phyloP scores from a whole-genome alignment of 306 rosid species.

The Dalbergia oliveri region DNA sequence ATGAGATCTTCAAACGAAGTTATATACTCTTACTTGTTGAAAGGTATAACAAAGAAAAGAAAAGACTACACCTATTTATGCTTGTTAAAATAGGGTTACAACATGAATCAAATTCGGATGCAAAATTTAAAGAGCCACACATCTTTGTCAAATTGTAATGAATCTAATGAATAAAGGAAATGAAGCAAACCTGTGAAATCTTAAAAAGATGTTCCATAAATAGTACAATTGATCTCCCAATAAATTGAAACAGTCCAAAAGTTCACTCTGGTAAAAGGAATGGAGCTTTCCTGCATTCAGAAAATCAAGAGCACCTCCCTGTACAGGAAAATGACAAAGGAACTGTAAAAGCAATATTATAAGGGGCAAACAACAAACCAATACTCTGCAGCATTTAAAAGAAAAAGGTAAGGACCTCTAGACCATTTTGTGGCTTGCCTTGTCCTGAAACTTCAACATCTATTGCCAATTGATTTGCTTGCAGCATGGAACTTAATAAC shows the following conservation, averaged over 20 bases:
- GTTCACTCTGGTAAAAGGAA: slow-evolving; percentile 58
- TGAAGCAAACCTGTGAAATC: slow-evolving; percentile 76
- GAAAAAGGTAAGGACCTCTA: slow-evolving; percentile 73
- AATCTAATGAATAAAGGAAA: slow-evolving; percentile 44
- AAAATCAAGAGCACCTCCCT: slow-evolving; percentile 58
- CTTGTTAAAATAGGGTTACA: neutral
- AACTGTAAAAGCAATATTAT: neutral
- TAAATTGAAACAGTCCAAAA: slow-evolving; percentile 55
- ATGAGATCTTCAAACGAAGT: slow-evolving; percentile 20
- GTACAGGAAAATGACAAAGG: slow-evolving; percentile 39
- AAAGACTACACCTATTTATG: slow-evolving; percentile 16
- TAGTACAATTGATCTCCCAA: slow-evolving; percentile 80
- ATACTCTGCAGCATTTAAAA: slow-evolving; percentile 48
- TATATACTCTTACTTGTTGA: neutral
- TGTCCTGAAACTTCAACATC: slow-evolving; percentile 61
- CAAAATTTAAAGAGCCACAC: slow-evolving; percentile 17
- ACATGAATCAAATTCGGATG: slow-evolving; percentile 1
- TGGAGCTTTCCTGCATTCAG: slow-evolving; percentile 57
- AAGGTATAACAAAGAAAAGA: neutral
- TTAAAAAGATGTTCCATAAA: slow-evolving; percentile 83
- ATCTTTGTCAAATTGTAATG: neutral
- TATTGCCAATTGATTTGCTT: slow-evolving; percentile 51
- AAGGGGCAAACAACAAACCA: slow-evolving; percentile 18
- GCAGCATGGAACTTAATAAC: slow-evolving; percentile 52
- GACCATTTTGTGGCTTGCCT: slow-evolving; percentile 78